Conservation (phyloP, 2,329 filamentous ascomycete species). For the Pseudomassariella vexata region DNA sequence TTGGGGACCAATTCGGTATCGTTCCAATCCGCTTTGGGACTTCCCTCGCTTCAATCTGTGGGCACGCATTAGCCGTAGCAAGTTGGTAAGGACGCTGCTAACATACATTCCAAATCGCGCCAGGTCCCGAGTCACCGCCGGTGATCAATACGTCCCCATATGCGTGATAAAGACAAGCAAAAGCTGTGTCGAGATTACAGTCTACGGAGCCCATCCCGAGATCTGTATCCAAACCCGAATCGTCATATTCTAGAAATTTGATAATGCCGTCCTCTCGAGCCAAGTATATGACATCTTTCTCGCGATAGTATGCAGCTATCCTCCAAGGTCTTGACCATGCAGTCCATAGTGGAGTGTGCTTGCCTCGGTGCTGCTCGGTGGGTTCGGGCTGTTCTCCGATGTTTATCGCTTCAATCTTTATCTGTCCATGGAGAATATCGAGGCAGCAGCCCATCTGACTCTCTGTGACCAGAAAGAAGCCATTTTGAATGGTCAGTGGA, state of each 20-base stretch:
- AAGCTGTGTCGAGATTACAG: slow-evolving; percentile 74
- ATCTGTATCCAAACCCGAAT: slow-evolving; percentile 46
- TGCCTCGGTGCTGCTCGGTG: slow-evolving; percentile 42
- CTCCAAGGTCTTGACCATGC: slow-evolving; percentile 78
- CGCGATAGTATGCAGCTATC: slow-evolving; percentile 52
- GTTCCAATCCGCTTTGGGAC: slow-evolving; percentile 48
- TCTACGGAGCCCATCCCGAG: slow-evolving; percentile 59
- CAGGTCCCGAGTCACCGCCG: slow-evolving; percentile 72
- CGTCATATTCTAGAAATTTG: slow-evolving; percentile 64
- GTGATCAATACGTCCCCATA: slow-evolving; percentile 74
- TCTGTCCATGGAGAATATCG: slow-evolving; percentile 42
- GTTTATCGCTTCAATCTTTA: neutral
- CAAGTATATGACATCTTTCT: slow-evolving; percentile 76
- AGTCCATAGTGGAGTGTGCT: slow-evolving; percentile 61
- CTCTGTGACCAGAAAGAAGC: slow-evolving; percentile 65
- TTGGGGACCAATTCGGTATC: slow-evolving; percentile 59
- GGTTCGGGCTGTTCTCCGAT: slow-evolving; percentile 25
- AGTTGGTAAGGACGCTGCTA: too few species aligned
- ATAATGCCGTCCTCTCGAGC: slow-evolving; percentile 83
- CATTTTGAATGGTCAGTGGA: slow-evolving; percentile 63
- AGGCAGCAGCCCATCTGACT: slow-evolving; percentile 49
- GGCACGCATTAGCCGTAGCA: too few species aligned
- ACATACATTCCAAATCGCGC: slow-evolving; percentile 67
- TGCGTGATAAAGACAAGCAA: slow-evolving; percentile 65
- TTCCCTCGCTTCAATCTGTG: slow-evolving; percentile 49